Evolutionary conservation across 108 stramenopile species (phyloP).

Genomic region (Skeletonema menzelii): DNA sequence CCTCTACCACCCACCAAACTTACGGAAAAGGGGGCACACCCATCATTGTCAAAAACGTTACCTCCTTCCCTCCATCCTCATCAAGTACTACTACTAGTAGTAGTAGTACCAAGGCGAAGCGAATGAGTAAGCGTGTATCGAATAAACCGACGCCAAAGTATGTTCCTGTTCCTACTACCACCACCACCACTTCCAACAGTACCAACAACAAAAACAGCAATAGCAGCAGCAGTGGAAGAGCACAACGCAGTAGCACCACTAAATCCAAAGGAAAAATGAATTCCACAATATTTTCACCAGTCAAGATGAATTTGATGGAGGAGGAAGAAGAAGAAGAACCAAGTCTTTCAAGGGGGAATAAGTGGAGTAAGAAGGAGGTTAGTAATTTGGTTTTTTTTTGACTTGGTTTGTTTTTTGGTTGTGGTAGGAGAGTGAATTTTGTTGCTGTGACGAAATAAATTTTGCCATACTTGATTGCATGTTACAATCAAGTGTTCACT

Average conservation of each 20-base stretch:
- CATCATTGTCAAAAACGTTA: too few species aligned
- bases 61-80: not conserved
- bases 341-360: not conserved
- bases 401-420: not conserved
- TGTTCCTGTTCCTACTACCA: not conserved
- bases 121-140: not conserved
- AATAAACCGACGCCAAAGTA: not conserved
- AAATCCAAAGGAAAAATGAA: not conserved
- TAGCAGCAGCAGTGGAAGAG: not conserved
- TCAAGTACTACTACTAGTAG: too few species aligned
- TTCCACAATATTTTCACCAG: not conserved
- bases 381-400: not conserved
- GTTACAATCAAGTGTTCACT: too few species aligned
- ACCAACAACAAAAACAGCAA: not conserved
- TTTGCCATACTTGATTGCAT: too few species aligned
- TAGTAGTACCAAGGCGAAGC: not conserved
- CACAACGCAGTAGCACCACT: not conserved
- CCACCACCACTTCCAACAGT: not conserved
- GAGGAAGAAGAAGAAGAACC: not conserved
- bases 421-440: too few species aligned
- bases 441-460: too few species aligned
- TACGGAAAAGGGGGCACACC: not conserved
- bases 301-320: not conserved
- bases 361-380: slow-evolving; percentile 1
- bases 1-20: not conserved